These are phyloP conservation scores for Hypomontagnella monticulosa DNA, from an alignment of 495 filamentous ascomycete genomes.

Conservation along the genomic window DNA sequence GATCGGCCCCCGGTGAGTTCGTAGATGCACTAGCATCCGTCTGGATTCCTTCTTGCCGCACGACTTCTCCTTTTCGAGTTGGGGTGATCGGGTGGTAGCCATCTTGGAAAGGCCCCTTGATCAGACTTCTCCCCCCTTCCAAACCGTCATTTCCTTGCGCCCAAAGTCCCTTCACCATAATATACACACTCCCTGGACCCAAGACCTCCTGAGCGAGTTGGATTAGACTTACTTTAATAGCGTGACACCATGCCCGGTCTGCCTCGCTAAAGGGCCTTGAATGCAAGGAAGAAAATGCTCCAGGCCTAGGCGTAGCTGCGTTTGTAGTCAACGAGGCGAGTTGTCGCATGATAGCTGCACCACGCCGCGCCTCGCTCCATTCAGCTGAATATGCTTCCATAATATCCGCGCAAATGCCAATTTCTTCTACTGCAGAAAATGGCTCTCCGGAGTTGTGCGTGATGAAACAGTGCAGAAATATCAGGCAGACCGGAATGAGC, in stretches of 20 bases:
- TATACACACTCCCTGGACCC: neutral
- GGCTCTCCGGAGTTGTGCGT: neutral
- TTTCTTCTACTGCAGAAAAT: neutral
- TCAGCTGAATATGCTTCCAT: neutral
- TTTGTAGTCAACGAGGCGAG: neutral
- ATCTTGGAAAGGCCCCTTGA: neutral
- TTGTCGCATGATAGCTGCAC: neutral
- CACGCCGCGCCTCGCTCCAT: neutral
- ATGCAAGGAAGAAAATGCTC: neutral
- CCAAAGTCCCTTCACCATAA: neutral
- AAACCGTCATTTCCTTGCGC: neutral
- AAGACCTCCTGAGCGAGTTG: neutral
- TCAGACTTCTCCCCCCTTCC: neutral
- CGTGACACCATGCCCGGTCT: neutral
- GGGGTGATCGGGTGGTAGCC: neutral
- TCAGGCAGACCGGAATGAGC: conserved; percentile 3
- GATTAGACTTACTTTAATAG: neutral
- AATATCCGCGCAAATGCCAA: neutral
- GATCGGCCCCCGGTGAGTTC: neutral
- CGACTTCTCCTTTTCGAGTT: neutral
- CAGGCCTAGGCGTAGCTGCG: neutral
- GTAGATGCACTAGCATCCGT: neutral
- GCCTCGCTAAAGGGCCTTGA: neutral
- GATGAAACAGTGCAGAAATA: neutral
- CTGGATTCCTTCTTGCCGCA: neutral